Base-by-base conservation (phyloP, 106 monocot species). In the Allium fistulosum region DNA sequence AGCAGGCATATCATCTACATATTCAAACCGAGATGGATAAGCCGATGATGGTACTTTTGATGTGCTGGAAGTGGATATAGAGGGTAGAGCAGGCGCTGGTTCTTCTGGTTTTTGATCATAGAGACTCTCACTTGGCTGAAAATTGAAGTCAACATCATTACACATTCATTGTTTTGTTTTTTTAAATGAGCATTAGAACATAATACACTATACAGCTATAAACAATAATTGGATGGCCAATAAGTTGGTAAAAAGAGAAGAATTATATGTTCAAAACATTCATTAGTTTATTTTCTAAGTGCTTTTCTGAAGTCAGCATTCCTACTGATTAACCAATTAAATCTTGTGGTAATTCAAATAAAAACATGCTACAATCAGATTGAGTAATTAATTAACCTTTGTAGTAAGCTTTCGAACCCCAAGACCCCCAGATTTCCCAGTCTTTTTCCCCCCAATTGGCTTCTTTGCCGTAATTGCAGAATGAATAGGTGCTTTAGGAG, bases 71-170 rank as follows among this genome's bases (percentile, higher is more conserved):
- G 51, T 71, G 73, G 71, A 51, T 60, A 81, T 28, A 18, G 80
- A 65, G 65, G 79, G 62, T 12, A 77, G 64, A 46, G 65, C 72
- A 27, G 89, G 86, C 17, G 80, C 77, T 65, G 86, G 85, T 60
- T 92, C 91, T 80, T 97, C 92, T 70, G 96, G 96, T 65, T 92
- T 88, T 70, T 97, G 96, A 58, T 97, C 88, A 77, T 97, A 97
- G 14, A 97, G 86, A 65, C 80, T 89, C 72, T 97, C 96, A 77
- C 68, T 97, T 75, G 85, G 77, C 94, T 94, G 87, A 66, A 85
- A 76, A 11, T 57, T 37, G 37, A 59, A 70, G 26, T 67, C 53
- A 52, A 53, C 51, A 67, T 51, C 0, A 7, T 13, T 12, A 17
- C n/a, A 49, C 65, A 7, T 65, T 11, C 1, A 65, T 14, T 2